phyloP scores from a whole-genome alignment of 2,329 filamentous ascomycete genomes.

The Fusarium falciforme region DNA sequence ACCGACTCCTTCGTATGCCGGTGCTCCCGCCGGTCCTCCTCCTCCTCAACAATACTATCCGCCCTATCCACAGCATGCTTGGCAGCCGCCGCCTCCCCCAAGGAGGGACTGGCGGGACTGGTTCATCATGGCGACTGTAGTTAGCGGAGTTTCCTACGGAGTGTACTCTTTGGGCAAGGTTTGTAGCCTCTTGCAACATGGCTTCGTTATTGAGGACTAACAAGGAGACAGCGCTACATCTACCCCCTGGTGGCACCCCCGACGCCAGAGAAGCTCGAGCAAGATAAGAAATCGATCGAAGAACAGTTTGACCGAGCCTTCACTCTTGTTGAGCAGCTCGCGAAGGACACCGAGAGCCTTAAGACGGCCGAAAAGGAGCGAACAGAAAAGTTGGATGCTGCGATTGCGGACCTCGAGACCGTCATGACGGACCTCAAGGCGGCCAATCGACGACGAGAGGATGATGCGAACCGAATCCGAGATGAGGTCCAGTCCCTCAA shows the following conservation, averaged over 20 bases:
- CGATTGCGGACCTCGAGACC: slow-evolving; percentile 84
- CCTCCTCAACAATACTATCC: slow-evolving; percentile 61
- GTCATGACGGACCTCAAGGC: slow-evolving; percentile 86
- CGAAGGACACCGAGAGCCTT: slow-evolving; percentile 87
- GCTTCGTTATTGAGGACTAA: slow-evolving; percentile 16
- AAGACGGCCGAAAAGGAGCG: slow-evolving; percentile 88
- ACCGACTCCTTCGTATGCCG: slow-evolving; percentile 54
- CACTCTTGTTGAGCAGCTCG: slow-evolving; percentile 88
- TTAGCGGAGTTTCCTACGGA: slow-evolving; percentile 89
- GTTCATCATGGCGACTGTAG: slow-evolving; percentile 99
- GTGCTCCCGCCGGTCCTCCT: slow-evolving; percentile 57
- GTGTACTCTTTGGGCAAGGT: slow-evolving; percentile 90
- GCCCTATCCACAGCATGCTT: slow-evolving; percentile 64
- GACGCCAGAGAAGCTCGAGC: slow-evolving; percentile 91
- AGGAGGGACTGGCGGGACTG: slow-evolving; percentile 96
- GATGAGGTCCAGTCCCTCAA: slow-evolving; percentile 88
- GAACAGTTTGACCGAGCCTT: slow-evolving; percentile 95
- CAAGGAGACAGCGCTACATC: slow-evolving; percentile 78
- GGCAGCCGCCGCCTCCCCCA: slow-evolving; percentile 72
- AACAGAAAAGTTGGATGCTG: slow-evolving; percentile 83
- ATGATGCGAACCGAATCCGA: slow-evolving; percentile 86
- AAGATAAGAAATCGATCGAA: slow-evolving; percentile 93
- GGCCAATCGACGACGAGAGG: slow-evolving; percentile 83
- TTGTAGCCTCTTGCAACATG: slow-evolving; percentile 32
- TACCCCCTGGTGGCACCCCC: slow-evolving; percentile 91